A percentile compares a stretch with the other conserved stretches of the same genome.
Evolutionary conservation across 208 protist genomes (phyloP).

Genomic region (Entamoeba nuttalli): DNA sequence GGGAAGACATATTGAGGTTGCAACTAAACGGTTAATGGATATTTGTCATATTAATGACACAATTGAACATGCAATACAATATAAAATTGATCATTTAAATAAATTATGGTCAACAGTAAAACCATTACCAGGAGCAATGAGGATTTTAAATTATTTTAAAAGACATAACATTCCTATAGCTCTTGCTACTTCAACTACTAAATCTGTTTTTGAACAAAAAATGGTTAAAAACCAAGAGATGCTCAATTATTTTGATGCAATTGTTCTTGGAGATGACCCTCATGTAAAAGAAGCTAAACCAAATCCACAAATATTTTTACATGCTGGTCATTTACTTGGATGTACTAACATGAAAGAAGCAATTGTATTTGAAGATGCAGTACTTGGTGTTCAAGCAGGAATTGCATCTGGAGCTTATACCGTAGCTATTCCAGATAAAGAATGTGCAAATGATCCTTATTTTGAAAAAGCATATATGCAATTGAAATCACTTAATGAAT

Average conservation of each 20-base stretch:
- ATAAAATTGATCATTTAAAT: background rate
- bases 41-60: background rate
- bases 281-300: background rate
- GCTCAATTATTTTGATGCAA: background rate
- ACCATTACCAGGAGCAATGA: background rate
- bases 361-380: background rate
- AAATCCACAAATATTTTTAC: background rate
- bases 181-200: background rate
- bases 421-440: background rate
- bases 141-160: background rate
- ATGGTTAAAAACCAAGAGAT: background rate
- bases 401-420: background rate
- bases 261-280: background rate
- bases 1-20: background rate
- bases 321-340: background rate
- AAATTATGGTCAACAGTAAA: background rate
- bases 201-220: background rate
- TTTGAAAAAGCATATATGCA: background rate
- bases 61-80: background rate
- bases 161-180: background rate
- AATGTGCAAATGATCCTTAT: background rate
- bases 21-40: background rate
- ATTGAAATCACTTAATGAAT: background rate
- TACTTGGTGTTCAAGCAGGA: background rate
- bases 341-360: background rate